phyloP scores from a whole-genome alignment of 768 basidiomycete genomes.

The Amanita exitialis region DNA sequence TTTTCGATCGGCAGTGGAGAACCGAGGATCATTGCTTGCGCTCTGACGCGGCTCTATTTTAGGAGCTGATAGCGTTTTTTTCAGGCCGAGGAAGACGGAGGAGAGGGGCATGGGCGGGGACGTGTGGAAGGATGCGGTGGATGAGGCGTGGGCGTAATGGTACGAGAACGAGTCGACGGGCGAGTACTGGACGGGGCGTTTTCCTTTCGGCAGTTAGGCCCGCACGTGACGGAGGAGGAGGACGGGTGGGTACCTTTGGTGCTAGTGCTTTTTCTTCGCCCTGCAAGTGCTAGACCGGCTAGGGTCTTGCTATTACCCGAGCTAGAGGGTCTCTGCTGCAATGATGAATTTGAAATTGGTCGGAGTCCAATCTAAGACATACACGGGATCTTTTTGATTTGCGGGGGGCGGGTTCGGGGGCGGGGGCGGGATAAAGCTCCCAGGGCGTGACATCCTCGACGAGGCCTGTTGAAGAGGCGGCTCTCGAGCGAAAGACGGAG shows the following conservation, averaged over 20 bases:
- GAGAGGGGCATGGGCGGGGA: constrained; percentile 5
- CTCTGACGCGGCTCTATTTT: constrained; percentile 5
- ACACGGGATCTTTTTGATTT: constrained; percentile 1
- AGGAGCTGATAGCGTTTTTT: constrained; percentile 7
- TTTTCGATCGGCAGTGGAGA: constrained; percentile 53
- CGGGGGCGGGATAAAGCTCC: constrained; percentile 19
- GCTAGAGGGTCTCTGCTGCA: constrained; percentile 18
- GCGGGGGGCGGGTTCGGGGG: background rate
- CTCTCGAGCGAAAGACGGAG: constrained; percentile 7
- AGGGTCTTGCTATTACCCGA: constrained; percentile 14
- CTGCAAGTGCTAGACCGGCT: constrained; percentile 18
- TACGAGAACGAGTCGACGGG: constrained; percentile 1
- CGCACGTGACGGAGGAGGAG: constrained; percentile 1
- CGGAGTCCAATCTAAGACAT: background rate
- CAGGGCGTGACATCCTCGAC: constrained; percentile 21
- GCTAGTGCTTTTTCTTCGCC: constrained; percentile 24
- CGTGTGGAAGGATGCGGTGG: constrained; percentile 4
- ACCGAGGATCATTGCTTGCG: constrained; percentile 20
- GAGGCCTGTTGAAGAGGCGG: constrained; percentile 9
- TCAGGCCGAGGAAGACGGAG: constrained; percentile 1
- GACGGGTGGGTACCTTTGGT: constrained; percentile 14
- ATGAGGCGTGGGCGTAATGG: background rate
- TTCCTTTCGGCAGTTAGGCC: constrained; percentile 1
- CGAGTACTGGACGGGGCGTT: background rate
- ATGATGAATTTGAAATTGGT: background rate